These are phyloP conservation scores for Cladosporium oxysporum DNA, from an alignment of 2,329 filamentous ascomycete species.

Conservation along the genomic window DNA sequence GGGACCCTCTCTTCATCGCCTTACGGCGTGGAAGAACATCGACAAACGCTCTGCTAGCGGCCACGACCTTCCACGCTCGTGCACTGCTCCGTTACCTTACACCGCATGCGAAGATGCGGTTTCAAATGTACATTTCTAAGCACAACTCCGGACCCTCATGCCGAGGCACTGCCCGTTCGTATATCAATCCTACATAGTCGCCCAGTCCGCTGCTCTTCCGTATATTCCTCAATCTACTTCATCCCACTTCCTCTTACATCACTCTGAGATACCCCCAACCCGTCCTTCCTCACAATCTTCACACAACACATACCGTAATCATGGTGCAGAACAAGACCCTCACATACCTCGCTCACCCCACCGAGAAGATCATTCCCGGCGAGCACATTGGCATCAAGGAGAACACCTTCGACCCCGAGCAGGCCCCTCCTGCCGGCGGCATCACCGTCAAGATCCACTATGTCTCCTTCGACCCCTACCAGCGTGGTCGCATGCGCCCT, in stretches of 20 bases:
- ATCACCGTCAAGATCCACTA: constrained; percentile 71
- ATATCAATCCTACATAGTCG: background rate
- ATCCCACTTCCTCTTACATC: constrained; percentile 4
- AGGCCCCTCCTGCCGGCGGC: constrained; percentile 63
- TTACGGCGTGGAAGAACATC: constrained; percentile 17
- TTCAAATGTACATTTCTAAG: constrained; percentile 11
- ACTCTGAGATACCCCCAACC: background rate
- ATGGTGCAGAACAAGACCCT: constrained; percentile 72
- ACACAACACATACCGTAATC: constrained; percentile 23
- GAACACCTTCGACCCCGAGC: constrained; percentile 66
- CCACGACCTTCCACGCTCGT: constrained; percentile 12
- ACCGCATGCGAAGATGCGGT: background rate
- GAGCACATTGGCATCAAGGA: constrained; percentile 69
- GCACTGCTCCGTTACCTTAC: constrained; percentile 15
- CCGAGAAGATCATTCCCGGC: constrained; percentile 67
- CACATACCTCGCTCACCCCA: constrained; percentile 70
- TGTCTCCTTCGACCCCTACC: constrained; percentile 80
- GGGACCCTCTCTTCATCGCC: background rate
- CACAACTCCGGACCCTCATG: constrained; percentile 7
- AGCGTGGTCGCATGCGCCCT: constrained; percentile 75
- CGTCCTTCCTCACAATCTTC: background rate
- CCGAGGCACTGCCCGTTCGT: constrained; percentile 7
- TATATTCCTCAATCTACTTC: background rate
- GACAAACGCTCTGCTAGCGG: constrained; percentile 2
- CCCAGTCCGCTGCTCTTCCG: background rate